phyloP scores from a whole-genome alignment of 768 basidiomycete genomes.

The Pleurotus platypus region DNA sequence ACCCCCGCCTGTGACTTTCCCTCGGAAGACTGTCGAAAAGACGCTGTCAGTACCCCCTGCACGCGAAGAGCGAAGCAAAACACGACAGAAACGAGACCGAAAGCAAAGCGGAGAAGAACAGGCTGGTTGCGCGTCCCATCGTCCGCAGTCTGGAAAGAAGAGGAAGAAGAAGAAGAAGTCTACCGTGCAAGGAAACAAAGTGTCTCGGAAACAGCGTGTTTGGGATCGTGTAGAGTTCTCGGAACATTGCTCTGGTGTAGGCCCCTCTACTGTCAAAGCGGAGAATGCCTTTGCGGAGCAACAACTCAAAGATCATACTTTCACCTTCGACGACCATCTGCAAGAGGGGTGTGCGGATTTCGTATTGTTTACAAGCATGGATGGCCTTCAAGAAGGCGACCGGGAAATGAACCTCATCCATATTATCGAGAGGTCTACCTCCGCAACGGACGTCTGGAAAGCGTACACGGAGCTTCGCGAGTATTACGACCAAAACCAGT shows the following conservation, averaged over 20 bases:
- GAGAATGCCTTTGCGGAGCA: neutral
- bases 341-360: too few relatives aligned
- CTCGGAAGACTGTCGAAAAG: too few relatives aligned
- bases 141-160: neutral
- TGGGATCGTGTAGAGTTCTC: neutral
- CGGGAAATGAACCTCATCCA: constrained; percentile 15
- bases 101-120: neutral
- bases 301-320: too few relatives aligned
- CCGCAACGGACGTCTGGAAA: constrained; percentile 32
- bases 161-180: too few relatives aligned
- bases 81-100: neutral
- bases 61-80: neutral
- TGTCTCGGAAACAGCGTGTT: too few relatives aligned
- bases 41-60: too few relatives aligned
- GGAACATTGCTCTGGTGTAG: neutral
- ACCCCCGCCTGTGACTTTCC: neutral
- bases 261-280: constrained; percentile 6
- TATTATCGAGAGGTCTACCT: constrained; percentile 17
- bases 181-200: too few relatives aligned
- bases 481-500: constrained; percentile 17
- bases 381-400: neutral
- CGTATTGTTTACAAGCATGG: neutral
- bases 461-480: constrained; percentile 35
- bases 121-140: neutral
- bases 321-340: too few relatives aligned